Percentiles rank a stretch among this genome's conserved stretches.
These are phyloP conservation scores for Echria macrotheca DNA, from an alignment of 495 filamentous ascomycete species.

Conservation along the genomic window DNA sequence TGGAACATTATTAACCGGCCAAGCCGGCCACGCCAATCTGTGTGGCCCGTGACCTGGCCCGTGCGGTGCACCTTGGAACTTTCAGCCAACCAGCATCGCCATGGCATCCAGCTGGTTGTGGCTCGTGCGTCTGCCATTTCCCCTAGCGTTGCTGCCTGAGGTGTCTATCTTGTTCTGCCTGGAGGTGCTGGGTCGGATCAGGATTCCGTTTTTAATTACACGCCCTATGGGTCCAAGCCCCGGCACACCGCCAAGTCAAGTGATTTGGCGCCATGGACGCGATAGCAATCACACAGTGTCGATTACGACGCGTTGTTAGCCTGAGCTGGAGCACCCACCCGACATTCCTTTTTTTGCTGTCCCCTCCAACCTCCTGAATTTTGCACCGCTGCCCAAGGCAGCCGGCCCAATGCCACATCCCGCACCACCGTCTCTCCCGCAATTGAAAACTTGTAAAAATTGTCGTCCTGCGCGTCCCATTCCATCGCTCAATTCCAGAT, in stretches of 20 bases:
- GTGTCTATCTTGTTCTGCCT: neutral
- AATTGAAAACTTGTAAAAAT: too few relatives aligned
- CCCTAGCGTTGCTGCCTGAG: neutral
- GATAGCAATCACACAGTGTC: conserved; percentile 18
- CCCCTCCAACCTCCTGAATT: conserved; percentile 13
- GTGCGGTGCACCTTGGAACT: too few relatives aligned
- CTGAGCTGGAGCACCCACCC: conserved; percentile 4
- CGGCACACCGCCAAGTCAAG: conserved; percentile 15
- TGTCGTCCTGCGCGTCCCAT: too few relatives aligned
- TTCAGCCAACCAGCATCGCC: neutral
- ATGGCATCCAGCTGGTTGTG: neutral
- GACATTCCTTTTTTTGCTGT: conserved; percentile 4
- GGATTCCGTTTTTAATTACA: too few relatives aligned
- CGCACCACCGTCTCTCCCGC: too few relatives aligned
- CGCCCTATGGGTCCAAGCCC: too few relatives aligned
- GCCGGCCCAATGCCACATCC: too few relatives aligned
- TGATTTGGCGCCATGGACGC: conserved; percentile 31
- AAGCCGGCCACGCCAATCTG: neutral
- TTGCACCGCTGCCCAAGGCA: neutral
- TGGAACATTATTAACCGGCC: conserved; percentile 23
- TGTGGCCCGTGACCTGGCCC: too few relatives aligned
- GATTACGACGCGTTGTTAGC: conserved; percentile 25
- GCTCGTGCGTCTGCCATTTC: neutral
- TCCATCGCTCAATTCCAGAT: too few relatives aligned
- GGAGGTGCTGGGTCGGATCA: too few relatives aligned